phyloP scores from a whole-genome alignment of 768 basidiomycete species.

The Kwoniella shandongensis region DNA sequence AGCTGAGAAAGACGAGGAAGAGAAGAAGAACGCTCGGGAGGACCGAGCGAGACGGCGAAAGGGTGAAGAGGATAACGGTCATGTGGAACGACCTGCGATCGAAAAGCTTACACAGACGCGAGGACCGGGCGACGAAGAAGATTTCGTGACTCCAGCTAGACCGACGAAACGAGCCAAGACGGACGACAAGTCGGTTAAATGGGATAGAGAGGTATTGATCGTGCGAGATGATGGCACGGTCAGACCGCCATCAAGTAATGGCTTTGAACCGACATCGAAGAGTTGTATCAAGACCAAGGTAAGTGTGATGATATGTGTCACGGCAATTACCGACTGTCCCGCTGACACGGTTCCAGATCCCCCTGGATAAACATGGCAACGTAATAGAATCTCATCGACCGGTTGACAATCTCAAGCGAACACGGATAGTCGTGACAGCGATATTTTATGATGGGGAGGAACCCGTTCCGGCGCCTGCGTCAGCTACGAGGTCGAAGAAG shows the following conservation, averaged over 20 bases:
- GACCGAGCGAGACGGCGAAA: slow-evolving; percentile 40
- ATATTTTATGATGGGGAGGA: slow-evolving; percentile 51
- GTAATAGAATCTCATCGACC: slow-evolving; percentile 31
- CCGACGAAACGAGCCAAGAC: slow-evolving; percentile 37
- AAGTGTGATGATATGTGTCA: slow-evolving; percentile 11
- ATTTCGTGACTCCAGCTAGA: slow-evolving; percentile 41
- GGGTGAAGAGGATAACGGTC: slow-evolving; percentile 25
- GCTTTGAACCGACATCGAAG: slow-evolving; percentile 12
- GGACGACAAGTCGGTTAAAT: slow-evolving; percentile 41
- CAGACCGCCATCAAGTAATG: slow-evolving; percentile 4
- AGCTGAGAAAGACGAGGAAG: slow-evolving; percentile 41
- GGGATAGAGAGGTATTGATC: slow-evolving; percentile 51
- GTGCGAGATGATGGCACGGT: slow-evolving; percentile 36
- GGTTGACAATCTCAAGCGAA: slow-evolving; percentile 34
- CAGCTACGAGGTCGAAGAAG: slow-evolving; percentile 17
- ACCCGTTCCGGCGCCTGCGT: slow-evolving; percentile 24
- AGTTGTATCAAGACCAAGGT: slow-evolving; percentile 27
- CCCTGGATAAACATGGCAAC: slow-evolving; percentile 50
- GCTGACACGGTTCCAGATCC: slow-evolving; percentile 28
- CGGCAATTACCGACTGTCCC: background rate
- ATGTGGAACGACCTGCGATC: slow-evolving; percentile 9
- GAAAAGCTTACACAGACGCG: slow-evolving; percentile 25
- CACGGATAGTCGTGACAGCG: slow-evolving; percentile 36
- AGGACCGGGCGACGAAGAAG: slow-evolving; percentile 51
- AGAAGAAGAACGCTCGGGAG: slow-evolving; percentile 35